Conservation (phyloP, 2,329 filamentous ascomycete genomes). For the Microsporum canis region DNA sequence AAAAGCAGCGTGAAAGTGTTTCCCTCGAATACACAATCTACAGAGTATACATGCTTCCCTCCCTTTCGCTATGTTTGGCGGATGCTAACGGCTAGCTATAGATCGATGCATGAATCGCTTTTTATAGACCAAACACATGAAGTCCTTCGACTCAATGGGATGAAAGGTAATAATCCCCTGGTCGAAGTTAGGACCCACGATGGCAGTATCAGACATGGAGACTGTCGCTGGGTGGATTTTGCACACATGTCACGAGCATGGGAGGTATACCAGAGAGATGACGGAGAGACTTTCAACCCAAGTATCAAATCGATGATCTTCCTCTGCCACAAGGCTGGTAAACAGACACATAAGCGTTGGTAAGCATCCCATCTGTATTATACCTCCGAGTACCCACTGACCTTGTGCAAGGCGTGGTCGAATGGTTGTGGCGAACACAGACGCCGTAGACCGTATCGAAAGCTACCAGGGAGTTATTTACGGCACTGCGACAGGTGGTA, state of each 20-base stretch:
- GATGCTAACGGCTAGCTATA: background rate
- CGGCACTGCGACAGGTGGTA: background rate
- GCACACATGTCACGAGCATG: background rate
- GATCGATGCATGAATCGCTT: background rate
- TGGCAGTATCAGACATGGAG: background rate
- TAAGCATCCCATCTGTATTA: background rate
- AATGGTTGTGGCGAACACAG: background rate
- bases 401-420: background rate
- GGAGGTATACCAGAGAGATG: background rate
- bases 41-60: background rate
- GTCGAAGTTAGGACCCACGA: background rate
- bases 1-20: background rate
- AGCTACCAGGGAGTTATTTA: background rate
- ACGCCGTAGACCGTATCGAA: background rate
- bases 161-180: background rate
- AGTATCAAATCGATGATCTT: background rate
- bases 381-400: background rate
- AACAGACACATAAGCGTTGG: background rate
- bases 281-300: background rate
- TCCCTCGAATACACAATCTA: background rate
- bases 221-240: background rate
- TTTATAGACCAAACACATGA: background rate
- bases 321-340: background rate
- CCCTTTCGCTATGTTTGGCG: background rate
- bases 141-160: background rate